These are phyloP conservation scores for Gyromitra esculenta DNA, from an alignment of 2,329 filamentous ascomycete genomes.

Conservation along the genomic window DNA sequence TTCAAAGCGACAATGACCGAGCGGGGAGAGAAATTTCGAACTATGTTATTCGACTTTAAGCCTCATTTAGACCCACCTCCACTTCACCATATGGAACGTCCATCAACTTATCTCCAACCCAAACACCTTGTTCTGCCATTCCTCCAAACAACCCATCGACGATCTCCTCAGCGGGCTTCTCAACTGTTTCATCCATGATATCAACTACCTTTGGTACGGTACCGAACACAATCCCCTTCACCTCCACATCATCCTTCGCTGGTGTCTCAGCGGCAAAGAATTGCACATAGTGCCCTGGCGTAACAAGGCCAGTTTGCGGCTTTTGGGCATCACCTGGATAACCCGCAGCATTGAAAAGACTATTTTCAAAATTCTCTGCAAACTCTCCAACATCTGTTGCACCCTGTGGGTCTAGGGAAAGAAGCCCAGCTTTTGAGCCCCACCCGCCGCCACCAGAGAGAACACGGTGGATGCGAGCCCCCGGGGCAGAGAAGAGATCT, in stretches of 20 bases:
- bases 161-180: slow-evolving; percentile 24
- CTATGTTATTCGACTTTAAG: background rate
- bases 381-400: slow-evolving; percentile 43
- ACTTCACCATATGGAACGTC: slow-evolving; percentile 54
- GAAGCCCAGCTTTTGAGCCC: slow-evolving; percentile 80
- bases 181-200: background rate
- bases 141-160: slow-evolving; percentile 52
- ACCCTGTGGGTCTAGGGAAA: slow-evolving; percentile 77
- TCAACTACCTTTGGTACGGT: slow-evolving; percentile 48
- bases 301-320: slow-evolving; percentile 38
- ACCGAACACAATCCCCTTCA: slow-evolving; percentile 41
- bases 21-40: background rate
- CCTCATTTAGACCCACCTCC: background rate
- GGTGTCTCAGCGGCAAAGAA: slow-evolving; percentile 47
- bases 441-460: slow-evolving; percentile 77
- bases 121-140: slow-evolving; percentile 47
- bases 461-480: slow-evolving; percentile 53
- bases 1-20: background rate
- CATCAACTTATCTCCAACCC: slow-evolving; percentile 48
- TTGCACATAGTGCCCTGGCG: slow-evolving; percentile 48
- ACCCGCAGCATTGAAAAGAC: slow-evolving; percentile 47
- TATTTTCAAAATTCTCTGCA: slow-evolving; percentile 49
- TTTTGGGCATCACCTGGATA: slow-evolving; percentile 26
- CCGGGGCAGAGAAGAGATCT: slow-evolving; percentile 29
- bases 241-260: background rate